These are phyloP conservation scores for Zygoascus biomembranicola DNA, from an alignment of 805 yeast genomes.

Conservation along the genomic window DNA sequence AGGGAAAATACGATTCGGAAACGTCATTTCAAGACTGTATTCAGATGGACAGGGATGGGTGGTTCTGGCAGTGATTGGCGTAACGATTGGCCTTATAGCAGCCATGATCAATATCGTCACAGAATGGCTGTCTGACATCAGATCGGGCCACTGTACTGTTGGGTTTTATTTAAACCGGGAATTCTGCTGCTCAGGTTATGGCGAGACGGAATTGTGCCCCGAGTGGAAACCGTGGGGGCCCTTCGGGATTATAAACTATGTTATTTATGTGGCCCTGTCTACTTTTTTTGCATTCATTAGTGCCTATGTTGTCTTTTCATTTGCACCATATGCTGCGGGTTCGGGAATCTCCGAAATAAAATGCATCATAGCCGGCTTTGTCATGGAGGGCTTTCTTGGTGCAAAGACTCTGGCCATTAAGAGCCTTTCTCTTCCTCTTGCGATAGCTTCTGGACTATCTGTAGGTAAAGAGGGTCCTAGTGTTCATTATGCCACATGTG, in stretches of 20 bases:
- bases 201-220: constrained; percentile 38
- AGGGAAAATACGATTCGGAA: constrained; percentile 2
- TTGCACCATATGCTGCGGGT: constrained; percentile 91
- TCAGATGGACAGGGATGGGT: constrained; percentile 53
- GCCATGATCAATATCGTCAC: constrained; percentile 75
- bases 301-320: constrained; percentile 56
- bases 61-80: constrained; percentile 67
- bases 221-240: constrained; percentile 66
- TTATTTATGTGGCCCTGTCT: constrained; percentile 52
- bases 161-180: constrained; percentile 62
- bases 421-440: constrained; percentile 73
- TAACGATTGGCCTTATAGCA: constrained; percentile 73
- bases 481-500: constrained; percentile 96
- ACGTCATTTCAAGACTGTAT: constrained; percentile 4
- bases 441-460: constrained; percentile 87
- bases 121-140: constrained; percentile 73
- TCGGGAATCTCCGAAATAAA: constrained; percentile 96
- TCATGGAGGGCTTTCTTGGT: constrained; percentile 66
- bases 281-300: constrained; percentile 54
- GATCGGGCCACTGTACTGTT: constrained; percentile 67
- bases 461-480: constrained; percentile 98
- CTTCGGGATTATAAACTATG: constrained; percentile 38
- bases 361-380: constrained; percentile 87
- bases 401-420: constrained; percentile 67
- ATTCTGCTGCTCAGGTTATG: constrained; percentile 75